Conservation (phyloP, 441 rosid genomes). For the Erodium texanum region DNA sequence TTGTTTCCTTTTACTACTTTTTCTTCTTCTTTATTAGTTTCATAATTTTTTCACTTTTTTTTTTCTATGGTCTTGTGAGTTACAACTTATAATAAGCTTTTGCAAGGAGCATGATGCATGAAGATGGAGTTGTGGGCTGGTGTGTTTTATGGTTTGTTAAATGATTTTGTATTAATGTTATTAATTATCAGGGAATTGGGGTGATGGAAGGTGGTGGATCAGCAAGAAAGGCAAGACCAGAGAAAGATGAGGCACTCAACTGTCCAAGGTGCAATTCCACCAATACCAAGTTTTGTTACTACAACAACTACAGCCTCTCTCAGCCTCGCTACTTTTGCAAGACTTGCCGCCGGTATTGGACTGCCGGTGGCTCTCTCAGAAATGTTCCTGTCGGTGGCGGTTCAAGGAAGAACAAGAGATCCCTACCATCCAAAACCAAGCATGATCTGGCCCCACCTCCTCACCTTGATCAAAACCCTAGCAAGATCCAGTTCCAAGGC, state of each 20-base stretch:
- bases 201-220: not conserved
- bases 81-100: too few relatives aligned
- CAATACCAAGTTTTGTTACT: slow-evolving; percentile 89
- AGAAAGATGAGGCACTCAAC: slow-evolving; percentile 63
- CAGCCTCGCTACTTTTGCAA: slow-evolving; percentile 94
- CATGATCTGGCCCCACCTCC: slow-evolving; percentile 29
- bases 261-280: slow-evolving; percentile 94
- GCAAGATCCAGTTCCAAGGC: slow-evolving; percentile 37
- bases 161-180: too few relatives aligned
- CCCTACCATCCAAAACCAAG: slow-evolving; percentile 39
- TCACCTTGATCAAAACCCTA: slow-evolving; percentile 29
- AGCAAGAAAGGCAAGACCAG: slow-evolving; percentile 34
- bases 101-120: not conserved
- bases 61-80: too few relatives aligned
- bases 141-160: not conserved
- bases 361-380: slow-evolving; percentile 82
- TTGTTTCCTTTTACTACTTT: too few relatives aligned
- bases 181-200: not conserved
- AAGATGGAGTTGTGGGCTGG: not conserved
- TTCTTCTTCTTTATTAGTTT: too few relatives aligned
- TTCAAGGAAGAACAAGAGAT: slow-evolving; percentile 72
- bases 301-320: slow-evolving; percentile 89
- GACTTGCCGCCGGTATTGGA: slow-evolving; percentile 89
- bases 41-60: too few relatives aligned
- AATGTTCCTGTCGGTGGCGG: slow-evolving; percentile 94